Percentiles rank a stretch among this genome's conserved stretches.
These are phyloP conservation scores for Xylona heveae DNA, from an alignment of 495 filamentous ascomycete species.

Conservation along the genomic window DNA sequence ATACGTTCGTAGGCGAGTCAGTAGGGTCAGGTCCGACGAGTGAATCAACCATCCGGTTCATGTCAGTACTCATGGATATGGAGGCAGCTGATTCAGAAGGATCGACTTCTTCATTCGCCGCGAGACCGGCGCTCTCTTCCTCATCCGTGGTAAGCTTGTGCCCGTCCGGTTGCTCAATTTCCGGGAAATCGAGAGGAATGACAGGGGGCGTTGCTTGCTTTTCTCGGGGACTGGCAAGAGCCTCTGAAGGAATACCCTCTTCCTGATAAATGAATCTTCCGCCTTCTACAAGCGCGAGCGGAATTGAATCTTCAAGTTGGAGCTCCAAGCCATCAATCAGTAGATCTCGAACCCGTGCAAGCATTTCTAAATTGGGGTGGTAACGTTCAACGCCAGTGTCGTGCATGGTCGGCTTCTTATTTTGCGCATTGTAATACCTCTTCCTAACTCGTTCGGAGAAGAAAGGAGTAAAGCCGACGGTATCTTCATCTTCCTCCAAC, in stretches of 20 bases:
- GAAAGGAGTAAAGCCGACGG: slow-evolving; percentile 52
- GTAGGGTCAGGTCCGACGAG: slow-evolving; percentile 3
- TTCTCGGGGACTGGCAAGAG: slow-evolving; percentile 1
- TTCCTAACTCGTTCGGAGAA: slow-evolving; percentile 24
- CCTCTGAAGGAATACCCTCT: slow-evolving; percentile 3
- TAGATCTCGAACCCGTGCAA: slow-evolving; percentile 44
- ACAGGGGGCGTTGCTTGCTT: background rate
- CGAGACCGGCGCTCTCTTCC: background rate
- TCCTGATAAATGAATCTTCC: slow-evolving; percentile 4
- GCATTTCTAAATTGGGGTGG: slow-evolving; percentile 49
- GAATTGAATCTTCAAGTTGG: slow-evolving; percentile 14
- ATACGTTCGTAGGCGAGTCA: background rate
- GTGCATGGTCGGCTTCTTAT: slow-evolving; percentile 30
- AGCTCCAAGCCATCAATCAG: slow-evolving; percentile 42
- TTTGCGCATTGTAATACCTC: slow-evolving; percentile 22
- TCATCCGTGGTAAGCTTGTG: slow-evolving; percentile 4
- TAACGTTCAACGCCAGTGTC: slow-evolving; percentile 32
- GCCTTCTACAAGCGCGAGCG: slow-evolving; percentile 20
- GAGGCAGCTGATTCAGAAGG: slow-evolving; percentile 7
- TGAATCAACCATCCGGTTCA: slow-evolving; percentile 11
- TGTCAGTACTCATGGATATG: slow-evolving; percentile 12
- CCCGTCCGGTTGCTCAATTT: background rate
- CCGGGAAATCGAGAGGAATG: no score
- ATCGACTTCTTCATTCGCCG: slow-evolving; percentile 5
- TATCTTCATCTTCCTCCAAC: slow-evolving; percentile 58